Conservation (phyloP, 495 filamentous ascomycete species). For the Penicillium fimorum region DNA sequence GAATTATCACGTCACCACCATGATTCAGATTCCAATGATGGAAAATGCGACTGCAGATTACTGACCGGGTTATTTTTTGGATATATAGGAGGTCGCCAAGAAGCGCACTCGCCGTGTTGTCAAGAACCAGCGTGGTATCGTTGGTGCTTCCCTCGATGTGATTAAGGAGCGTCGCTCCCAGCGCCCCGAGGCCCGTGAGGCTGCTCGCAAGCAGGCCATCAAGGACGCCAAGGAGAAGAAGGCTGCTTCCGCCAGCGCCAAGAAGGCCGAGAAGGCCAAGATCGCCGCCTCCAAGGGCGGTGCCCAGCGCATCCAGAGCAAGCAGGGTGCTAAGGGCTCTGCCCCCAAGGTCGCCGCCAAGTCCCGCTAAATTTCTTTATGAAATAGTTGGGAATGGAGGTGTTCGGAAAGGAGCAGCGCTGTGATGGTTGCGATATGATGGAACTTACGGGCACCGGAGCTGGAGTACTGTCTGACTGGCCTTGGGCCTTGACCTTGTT, state of each 20-base stretch:
- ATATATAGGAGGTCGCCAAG: slow-evolving; percentile 92
- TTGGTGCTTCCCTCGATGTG: slow-evolving; percentile 96
- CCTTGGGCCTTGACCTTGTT: slow-evolving; percentile 31
- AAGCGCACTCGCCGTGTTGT: slow-evolving; percentile 97
- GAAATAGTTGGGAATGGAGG: slow-evolving; percentile 31
- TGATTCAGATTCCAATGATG: slow-evolving; percentile 5
- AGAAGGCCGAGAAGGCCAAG: slow-evolving; percentile 99
- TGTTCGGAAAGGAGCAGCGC: slow-evolving; percentile 16
- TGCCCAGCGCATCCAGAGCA: slow-evolving; percentile 77
- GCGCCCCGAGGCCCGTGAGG: slow-evolving; percentile 91
- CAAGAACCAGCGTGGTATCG: slow-evolving; percentile 98
- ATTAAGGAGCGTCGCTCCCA: slow-evolving; percentile 97
- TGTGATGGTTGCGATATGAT: slow-evolving; percentile 36
- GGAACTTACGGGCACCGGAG: slow-evolving; percentile 26
- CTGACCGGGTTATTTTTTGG: slow-evolving; percentile 42
- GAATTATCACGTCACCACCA: slow-evolving; percentile 8
- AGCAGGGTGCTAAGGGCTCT: slow-evolving; percentile 95
- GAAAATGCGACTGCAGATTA: slow-evolving; percentile 17
- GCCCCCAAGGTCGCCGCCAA: slow-evolving; percentile 81
- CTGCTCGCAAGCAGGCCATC: slow-evolving; percentile 88
- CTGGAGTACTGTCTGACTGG: slow-evolving; percentile 28
- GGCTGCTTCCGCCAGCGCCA: slow-evolving; percentile 74
- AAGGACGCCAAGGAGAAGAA: slow-evolving; percentile 98
- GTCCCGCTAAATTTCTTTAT: slow-evolving; percentile 66
- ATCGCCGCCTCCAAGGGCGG: slow-evolving; percentile 72